Evolutionary conservation across 1,139 yeast species (phyloP).

Genomic region (Blastobotrys elegans): DNA sequence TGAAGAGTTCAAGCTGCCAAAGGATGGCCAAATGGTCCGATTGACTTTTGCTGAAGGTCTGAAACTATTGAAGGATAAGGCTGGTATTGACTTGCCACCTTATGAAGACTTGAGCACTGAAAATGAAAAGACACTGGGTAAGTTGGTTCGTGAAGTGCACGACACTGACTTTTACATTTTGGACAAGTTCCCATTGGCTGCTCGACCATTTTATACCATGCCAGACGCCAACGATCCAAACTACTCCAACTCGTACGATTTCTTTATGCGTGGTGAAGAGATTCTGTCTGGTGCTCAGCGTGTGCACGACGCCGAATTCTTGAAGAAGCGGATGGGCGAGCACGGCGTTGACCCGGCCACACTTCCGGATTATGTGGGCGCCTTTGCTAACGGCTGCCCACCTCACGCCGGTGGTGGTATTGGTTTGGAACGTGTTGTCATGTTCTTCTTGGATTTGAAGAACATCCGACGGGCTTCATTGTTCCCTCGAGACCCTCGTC

Average conservation of each 20-base stretch:
- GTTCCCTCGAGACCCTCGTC: slow-evolving; percentile 98
- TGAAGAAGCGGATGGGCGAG: slow-evolving; percentile 72
- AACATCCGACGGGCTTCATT: slow-evolving; percentile 95
- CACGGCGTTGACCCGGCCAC: slow-evolving; percentile 78
- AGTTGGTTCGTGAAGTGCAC: slow-evolving; percentile 84
- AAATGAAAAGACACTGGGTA: slow-evolving; percentile 89
- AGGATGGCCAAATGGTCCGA: slow-evolving; percentile 70
- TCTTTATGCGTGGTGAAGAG: slow-evolving; percentile 99
- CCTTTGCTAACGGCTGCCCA: slow-evolving; percentile 90
- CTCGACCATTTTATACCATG: slow-evolving; percentile 99
- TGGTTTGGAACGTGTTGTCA: slow-evolving; percentile 96
- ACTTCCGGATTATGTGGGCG: slow-evolving; percentile 84
- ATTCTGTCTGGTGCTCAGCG: slow-evolving; percentile 99
- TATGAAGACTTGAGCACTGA: slow-evolving; percentile 90
- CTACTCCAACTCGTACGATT: slow-evolving; percentile 86
- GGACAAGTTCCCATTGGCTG: slow-evolving; percentile 95
- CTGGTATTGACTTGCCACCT: slow-evolving; percentile 75
- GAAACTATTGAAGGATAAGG: slow-evolving; percentile 64
- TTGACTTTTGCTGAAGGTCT: slow-evolving; percentile 90
- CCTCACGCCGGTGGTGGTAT: slow-evolving; percentile 99
- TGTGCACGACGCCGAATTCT: slow-evolving; percentile 84
- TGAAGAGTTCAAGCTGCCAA: slow-evolving; percentile 91
- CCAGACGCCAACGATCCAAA: slow-evolving; percentile 90
- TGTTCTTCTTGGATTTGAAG: slow-evolving; percentile 95
- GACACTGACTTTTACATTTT: slow-evolving; percentile 96